These are phyloP conservation scores for Bolboschoenoplectus hybrid DNA, from an alignment of 202 grass and related monocot species.

Conservation along the genomic window DNA sequence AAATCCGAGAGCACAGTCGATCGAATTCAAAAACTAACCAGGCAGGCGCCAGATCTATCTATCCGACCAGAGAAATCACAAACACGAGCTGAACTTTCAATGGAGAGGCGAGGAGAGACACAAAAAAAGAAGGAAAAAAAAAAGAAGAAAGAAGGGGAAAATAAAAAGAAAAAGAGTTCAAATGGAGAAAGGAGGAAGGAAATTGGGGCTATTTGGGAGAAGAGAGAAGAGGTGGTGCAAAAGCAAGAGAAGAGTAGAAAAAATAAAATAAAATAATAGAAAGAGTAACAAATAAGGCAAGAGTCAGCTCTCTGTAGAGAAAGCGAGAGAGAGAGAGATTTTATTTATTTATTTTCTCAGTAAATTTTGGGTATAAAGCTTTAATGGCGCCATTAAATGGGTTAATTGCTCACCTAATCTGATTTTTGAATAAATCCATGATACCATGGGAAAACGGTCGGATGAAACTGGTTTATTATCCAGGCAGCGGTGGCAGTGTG, in stretches of 20 bases:
- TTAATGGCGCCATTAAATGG: constrained; percentile 41
- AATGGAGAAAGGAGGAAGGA: neutral
- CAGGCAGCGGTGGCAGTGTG: neutral
- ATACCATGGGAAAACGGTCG: neutral
- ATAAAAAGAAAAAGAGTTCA: neutral
- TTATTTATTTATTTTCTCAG: neutral
- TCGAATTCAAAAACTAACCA: constrained; percentile 3
- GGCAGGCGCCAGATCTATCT: constrained; percentile 18
- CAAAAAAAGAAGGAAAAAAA: neutral
- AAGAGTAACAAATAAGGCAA: constrained; percentile 36
- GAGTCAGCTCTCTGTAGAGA: constrained; percentile 33
- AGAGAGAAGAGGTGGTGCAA: constrained; percentile 17
- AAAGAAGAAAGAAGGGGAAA: neutral
- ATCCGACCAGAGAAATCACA: neutral
- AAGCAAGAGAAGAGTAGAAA: constrained; percentile 12
- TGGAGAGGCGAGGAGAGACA: neutral
- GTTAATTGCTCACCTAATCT: constrained; percentile 32
- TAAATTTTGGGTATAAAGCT: constrained; percentile 27
- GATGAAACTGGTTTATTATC: constrained; percentile 24
- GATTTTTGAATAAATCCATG: constrained; percentile 19
- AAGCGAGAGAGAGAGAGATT: constrained; percentile 15
- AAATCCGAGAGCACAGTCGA: neutral
- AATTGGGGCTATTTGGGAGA: constrained; percentile 21
- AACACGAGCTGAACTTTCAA: neutral
- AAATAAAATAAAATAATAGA: constrained; percentile 4